Evolutionary conservation across 1,284 basidiomycete genomes (phyloP).

Genomic region (Papiliotrema terrestris): DNA sequence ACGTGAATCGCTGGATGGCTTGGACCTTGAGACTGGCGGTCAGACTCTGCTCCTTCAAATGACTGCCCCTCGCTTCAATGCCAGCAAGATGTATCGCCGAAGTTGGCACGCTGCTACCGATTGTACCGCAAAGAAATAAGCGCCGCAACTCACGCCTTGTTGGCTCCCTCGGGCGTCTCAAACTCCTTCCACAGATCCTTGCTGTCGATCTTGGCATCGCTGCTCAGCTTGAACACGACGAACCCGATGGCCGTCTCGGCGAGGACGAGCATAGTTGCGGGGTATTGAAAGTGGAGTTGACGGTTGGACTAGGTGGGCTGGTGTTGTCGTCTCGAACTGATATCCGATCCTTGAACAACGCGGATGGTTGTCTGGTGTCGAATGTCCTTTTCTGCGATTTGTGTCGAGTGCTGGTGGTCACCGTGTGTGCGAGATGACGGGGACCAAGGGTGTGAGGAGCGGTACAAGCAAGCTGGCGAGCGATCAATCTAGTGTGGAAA

Average conservation of each 20-base stretch:
- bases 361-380: too few relatives aligned
- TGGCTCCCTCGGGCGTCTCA: conserved; percentile 83
- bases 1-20: conserved; percentile 92
- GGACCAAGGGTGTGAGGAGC: background rate
- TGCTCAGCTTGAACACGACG: conserved; percentile 94
- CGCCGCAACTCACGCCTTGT: conserved; percentile 70
- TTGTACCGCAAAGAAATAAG: background rate
- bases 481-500: background rate
- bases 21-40: conserved; percentile 77
- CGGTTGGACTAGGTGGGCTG: too few relatives aligned
- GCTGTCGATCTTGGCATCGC: conserved; percentile 80
- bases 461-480: background rate
- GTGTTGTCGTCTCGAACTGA: too few relatives aligned
- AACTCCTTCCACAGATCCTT: conserved; percentile 89
- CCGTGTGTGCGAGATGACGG: background rate
- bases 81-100: too few relatives aligned
- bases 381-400: too few relatives aligned
- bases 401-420: too few relatives aligned
- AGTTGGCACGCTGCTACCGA: too few relatives aligned
- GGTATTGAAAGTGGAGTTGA: background rate
- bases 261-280: conserved; percentile 50
- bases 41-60: background rate
- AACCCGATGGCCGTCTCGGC: conserved; percentile 61
- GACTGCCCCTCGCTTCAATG: too few relatives aligned
- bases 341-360: too few relatives aligned